Conservation (phyloP, 2,329 filamentous ascomycete species). For the Trichoderma sp. region DNA sequence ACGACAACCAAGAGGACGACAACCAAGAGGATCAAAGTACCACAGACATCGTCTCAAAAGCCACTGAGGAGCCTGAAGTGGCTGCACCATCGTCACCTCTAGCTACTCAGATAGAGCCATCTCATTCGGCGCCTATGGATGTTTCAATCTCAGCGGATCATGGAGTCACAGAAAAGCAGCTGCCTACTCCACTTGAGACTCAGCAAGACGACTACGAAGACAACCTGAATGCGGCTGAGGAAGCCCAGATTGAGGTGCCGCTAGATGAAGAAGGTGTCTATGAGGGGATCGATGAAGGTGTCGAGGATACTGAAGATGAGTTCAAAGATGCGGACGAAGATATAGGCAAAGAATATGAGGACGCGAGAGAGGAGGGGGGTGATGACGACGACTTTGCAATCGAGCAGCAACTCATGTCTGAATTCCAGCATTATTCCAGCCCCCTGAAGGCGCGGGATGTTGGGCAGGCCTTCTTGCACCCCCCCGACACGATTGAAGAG, state of each 20-base stretch:
- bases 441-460: not conserved
- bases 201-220: constrained; percentile 4
- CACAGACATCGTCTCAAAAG: not conserved
- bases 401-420: constrained; percentile 26
- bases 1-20: not conserved
- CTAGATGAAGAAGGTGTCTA: not conserved
- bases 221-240: not conserved
- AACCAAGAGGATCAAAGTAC: not conserved
- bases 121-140: not conserved
- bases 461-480: not conserved
- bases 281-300: not conserved
- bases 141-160: not conserved
- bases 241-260: not conserved
- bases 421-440: constrained; percentile 19
- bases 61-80: not conserved
- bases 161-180: not conserved
- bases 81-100: not conserved
- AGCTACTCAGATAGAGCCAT: not conserved
- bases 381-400: constrained; percentile 22
- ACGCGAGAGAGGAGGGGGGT: constrained; percentile 1
- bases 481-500: not conserved
- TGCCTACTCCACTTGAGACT: constrained; percentile 6
- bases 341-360: not conserved
- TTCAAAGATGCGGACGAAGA: constrained; percentile 11
- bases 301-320: not conserved